A percentile compares a stretch with the other conserved stretches of the same genome.
Conservation (phyloP, 768 basidiomycete genomes). For the Pleurotus cornucopiae region DNA sequence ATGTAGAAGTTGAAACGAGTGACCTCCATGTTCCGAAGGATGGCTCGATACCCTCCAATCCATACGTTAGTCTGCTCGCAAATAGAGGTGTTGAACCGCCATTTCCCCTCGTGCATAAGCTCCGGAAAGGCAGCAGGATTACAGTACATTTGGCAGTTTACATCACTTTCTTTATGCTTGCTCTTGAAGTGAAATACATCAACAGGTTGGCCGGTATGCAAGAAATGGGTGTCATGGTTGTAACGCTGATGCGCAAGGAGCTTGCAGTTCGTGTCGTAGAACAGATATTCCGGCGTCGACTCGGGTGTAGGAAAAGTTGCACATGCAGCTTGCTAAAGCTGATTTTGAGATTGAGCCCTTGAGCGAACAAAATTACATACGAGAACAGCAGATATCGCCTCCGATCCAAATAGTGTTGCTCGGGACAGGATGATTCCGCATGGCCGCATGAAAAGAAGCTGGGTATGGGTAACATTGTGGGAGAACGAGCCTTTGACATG, state of each 20-base stretch:
- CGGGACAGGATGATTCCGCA: constrained; percentile 21
- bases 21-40: constrained; percentile 30
- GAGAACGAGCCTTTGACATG: not conserved
- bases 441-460: constrained; percentile 16
- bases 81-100: constrained; percentile 7
- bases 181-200: constrained; percentile 16
- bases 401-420: constrained; percentile 16
- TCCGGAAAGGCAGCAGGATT: constrained; percentile 12
- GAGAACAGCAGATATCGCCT: constrained; percentile 13
- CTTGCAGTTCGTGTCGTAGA: constrained; percentile 24
- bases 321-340: constrained; percentile 8
- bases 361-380: not conserved
- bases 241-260: constrained; percentile 12
- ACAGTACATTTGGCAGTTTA: constrained; percentile 12
- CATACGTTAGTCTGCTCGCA: constrained; percentile 19
- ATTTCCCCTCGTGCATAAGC: not conserved
- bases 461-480: constrained; percentile 17
- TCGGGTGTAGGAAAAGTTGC: constrained; percentile 12
- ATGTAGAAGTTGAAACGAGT: constrained; percentile 31
- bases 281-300: constrained; percentile 16
- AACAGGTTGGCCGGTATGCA: constrained; percentile 10
- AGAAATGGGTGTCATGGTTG: constrained; percentile 11
- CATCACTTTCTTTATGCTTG: constrained; percentile 15
- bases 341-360: not conserved
- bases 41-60: constrained; percentile 31